Base-by-base conservation (phyloP, 78 protist species). In the Cavenderia fasciculata region DNA sequence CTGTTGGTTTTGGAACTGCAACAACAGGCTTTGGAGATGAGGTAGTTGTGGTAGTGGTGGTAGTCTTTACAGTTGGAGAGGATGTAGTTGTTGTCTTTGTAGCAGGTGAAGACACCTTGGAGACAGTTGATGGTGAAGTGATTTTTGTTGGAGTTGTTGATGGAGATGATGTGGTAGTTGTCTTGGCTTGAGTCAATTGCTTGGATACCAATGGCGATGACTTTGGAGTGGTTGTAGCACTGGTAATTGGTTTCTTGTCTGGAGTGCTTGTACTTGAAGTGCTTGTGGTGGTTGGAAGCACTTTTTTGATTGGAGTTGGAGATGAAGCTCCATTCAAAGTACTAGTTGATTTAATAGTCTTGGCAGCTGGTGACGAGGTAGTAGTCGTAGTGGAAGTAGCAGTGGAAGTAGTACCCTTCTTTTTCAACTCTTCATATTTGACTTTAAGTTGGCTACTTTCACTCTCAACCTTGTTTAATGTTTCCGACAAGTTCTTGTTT, bases 381-480 rank as follows among this genome's bases (percentile, higher is more conserved):
- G 84, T 21, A 21, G 52, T 21, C 27, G 59, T 19, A 18, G 54
- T 49, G 12, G 54, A 18, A 49, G 54, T 49, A 49, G 27, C 54
- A 36, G 79, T 14, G 4, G 51, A 14, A n/a, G n/a, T 51, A 47
- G 84, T 21, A 23, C 38, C 10, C 31, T 57, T 74, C 7, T 40
- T n/a, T 21, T 38, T 40, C 25, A 74, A 34, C 0, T 21, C 38
- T 36, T 74, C 84, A 74, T 74, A 74, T 56, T 74, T 74, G 7
- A 21, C 19, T 41, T 74, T 34, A 12, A 74, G 21, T 12, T 52
- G 54, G 4, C 41, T 18, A 16, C 56, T 74, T 21, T 18, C 4
- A 23, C 10, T 12, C 56, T 33, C 14, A 16, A 74, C 27, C 16
- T 40, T 36, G 31, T 74, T 11, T 4, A 56, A 31, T 25, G 46